phyloP scores from a whole-genome alignment of 306 rosid species.

The Medicago arabica region DNA sequence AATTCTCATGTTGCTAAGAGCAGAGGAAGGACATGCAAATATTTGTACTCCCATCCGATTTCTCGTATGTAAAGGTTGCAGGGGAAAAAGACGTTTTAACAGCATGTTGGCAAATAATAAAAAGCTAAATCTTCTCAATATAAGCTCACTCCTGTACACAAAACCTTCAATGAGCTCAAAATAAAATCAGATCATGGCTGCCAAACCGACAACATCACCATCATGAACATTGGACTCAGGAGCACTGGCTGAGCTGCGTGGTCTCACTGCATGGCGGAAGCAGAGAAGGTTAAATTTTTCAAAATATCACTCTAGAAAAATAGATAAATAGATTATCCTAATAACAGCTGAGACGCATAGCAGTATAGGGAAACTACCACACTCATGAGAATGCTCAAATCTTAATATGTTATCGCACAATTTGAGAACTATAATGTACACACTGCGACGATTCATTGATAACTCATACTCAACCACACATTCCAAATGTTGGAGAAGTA shows the following conservation, averaged over 20 bases:
- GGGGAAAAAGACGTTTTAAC: conserved; percentile 28
- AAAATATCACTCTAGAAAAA: conserved; percentile 25
- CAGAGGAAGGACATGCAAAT: conserved; percentile 44
- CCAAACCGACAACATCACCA: conserved; percentile 76
- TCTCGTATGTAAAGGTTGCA: conserved; percentile 12
- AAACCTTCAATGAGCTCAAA: conserved; percentile 49
- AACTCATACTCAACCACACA: neutral
- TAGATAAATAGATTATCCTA: neutral
- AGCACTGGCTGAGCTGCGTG: conserved; percentile 63
- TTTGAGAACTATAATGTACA: conserved; percentile 15
- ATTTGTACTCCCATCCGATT: conserved; percentile 39
- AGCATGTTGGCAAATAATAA: conserved; percentile 25
- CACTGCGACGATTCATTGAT: conserved; percentile 17
- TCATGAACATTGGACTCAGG: conserved; percentile 70
- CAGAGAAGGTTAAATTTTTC: conserved; percentile 19
- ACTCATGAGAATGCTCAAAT: neutral
- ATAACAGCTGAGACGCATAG: conserved; percentile 3
- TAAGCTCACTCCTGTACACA: conserved; percentile 73
- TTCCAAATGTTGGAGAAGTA: conserved; percentile 21
- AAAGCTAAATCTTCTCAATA: conserved; percentile 22
- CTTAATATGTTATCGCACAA: conserved; percentile 16
- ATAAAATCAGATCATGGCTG: conserved; percentile 66
- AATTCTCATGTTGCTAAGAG: conserved; percentile 34
- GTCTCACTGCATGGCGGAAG: conserved; percentile 62
- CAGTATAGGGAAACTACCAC: neutral